Evolutionary conservation across 2,329 filamentous ascomycete species (phyloP).

Genomic region (Exophiala alcalophila): DNA sequence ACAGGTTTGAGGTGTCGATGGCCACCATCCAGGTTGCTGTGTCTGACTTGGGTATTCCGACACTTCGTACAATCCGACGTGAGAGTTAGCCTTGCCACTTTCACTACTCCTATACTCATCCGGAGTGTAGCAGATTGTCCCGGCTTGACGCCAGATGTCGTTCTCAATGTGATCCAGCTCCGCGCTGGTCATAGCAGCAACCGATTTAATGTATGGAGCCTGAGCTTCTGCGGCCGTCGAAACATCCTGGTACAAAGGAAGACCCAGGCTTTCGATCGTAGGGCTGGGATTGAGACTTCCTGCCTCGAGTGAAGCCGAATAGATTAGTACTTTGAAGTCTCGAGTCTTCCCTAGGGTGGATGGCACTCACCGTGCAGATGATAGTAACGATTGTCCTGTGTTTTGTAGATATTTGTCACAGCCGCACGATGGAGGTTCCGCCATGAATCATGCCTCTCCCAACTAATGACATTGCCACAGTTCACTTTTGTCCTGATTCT

Average conservation of each 20-base stretch:
- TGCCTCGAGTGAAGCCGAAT: no score
- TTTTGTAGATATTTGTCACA: slow-evolving; percentile 45
- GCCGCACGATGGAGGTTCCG: slow-evolving; percentile 6
- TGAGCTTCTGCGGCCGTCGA: slow-evolving; percentile 33
- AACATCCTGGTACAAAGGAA: slow-evolving; percentile 35
- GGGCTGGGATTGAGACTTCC: slow-evolving; percentile 48
- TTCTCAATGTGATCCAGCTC: slow-evolving; percentile 37
- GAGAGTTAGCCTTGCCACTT: slow-evolving; percentile 43
- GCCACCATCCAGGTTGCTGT: slow-evolving; percentile 13
- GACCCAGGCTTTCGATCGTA: slow-evolving; percentile 38
- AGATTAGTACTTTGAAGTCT: no score
- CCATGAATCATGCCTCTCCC: no score
- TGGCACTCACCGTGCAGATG: slow-evolving; percentile 48
- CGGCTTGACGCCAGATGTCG: slow-evolving; percentile 41
- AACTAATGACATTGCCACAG: no score
- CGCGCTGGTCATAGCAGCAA: slow-evolving; percentile 34
- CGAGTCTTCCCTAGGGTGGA: no score
- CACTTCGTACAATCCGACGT: slow-evolving; percentile 43
- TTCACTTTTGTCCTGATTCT: no score
- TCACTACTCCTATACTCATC: slow-evolving; percentile 40
- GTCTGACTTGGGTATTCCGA: slow-evolving; percentile 17
- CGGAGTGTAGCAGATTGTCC: slow-evolving; percentile 38
- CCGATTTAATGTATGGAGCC: slow-evolving; percentile 35
- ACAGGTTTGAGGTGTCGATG: slow-evolving; percentile 23
- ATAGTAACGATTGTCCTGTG: slow-evolving; percentile 46